A percentile compares a stretch with the other conserved stretches of the same genome.
phyloP scores from a whole-genome alignment of 257 asterid species.

The Fraxinus anomala region DNA sequence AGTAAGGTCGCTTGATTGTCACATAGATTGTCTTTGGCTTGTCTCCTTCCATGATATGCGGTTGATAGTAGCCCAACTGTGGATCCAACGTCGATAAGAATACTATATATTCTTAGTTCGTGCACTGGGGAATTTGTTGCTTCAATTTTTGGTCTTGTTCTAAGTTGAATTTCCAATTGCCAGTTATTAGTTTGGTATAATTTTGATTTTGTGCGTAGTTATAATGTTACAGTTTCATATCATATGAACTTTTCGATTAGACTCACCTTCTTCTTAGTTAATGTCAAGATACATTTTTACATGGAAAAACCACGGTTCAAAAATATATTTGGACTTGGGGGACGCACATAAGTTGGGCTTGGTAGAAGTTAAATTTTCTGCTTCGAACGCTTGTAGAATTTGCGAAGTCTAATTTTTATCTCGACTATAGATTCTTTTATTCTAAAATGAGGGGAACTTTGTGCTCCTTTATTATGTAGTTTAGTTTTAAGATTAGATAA shows the following conservation, averaged over 20 bases:
- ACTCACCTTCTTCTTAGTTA: not conserved
- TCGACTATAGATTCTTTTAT: not conserved
- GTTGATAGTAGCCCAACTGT: too few relatives aligned
- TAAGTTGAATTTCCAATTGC: too few relatives aligned
- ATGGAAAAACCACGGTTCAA: not conserved
- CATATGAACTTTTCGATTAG: not conserved
- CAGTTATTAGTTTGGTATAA: too few relatives aligned
- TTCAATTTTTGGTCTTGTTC: not conserved
- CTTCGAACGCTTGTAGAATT: not conserved
- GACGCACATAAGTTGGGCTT: not conserved
- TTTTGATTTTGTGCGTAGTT: too few relatives aligned
- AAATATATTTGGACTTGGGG: not conserved
- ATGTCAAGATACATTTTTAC: not conserved
- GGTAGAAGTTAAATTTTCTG: too few relatives aligned
- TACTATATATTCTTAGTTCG: too few relatives aligned
- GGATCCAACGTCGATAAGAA: too few relatives aligned
- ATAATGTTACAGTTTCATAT: too few relatives aligned
- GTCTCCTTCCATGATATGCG: not conserved
- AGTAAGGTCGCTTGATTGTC: not conserved
- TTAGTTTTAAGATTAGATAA: too few relatives aligned
- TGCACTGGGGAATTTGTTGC: constrained; percentile 16
- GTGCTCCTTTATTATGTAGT: too few relatives aligned
- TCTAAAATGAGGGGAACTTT: too few relatives aligned
- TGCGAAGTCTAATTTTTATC: not conserved
- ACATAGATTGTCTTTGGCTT: too few relatives aligned